A percentile compares a stretch with the other conserved stretches of the same genome.
phyloP scores from a whole-genome alignment of 2,329 filamentous ascomycete species.

The Neofusicoccum sp. region DNA sequence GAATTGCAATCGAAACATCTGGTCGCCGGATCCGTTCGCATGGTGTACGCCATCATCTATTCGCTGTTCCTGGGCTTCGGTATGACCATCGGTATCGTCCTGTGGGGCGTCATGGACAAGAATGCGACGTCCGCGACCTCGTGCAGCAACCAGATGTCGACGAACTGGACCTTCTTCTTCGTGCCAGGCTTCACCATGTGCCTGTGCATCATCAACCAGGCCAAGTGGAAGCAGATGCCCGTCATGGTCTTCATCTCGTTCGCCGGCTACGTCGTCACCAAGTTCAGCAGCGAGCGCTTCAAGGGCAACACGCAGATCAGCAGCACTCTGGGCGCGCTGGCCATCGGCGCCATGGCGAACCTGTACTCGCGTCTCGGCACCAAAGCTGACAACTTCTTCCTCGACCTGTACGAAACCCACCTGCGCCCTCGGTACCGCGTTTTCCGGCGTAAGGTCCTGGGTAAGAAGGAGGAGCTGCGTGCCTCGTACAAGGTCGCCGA shows the following conservation, averaged over 20 bases:
- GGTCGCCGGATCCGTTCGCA: constrained; percentile 51
- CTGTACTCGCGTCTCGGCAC: constrained; percentile 69
- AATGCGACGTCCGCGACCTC: constrained; percentile 46
- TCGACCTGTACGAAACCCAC: constrained; percentile 54
- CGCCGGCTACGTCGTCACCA: constrained; percentile 73
- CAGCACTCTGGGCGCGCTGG: constrained; percentile 73
- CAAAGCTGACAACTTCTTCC: constrained; percentile 55
- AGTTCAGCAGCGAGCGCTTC: constrained; percentile 67
- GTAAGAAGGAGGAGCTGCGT: constrained; percentile 18
- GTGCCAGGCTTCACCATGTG: constrained; percentile 72
- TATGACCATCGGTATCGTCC: constrained; percentile 50
- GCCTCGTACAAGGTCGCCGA: neutral
- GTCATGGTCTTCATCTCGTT: constrained; percentile 73
- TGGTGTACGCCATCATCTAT: constrained; percentile 55
- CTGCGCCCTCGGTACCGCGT: constrained; percentile 41
- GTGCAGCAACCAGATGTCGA: constrained; percentile 49
- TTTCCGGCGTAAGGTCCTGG: constrained; percentile 33
- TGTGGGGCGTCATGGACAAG: constrained; percentile 49
- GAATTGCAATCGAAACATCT: constrained; percentile 50
- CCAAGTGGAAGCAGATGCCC: constrained; percentile 74
- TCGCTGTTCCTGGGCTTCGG: constrained; percentile 53
- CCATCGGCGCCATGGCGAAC: constrained; percentile 75
- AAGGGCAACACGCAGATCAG: constrained; percentile 69
- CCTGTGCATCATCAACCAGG: constrained; percentile 72
- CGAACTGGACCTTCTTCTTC: constrained; percentile 63